Base-by-base conservation (phyloP, 2,329 filamentous ascomycete species). In the Sphaerulina musiva region DNA sequence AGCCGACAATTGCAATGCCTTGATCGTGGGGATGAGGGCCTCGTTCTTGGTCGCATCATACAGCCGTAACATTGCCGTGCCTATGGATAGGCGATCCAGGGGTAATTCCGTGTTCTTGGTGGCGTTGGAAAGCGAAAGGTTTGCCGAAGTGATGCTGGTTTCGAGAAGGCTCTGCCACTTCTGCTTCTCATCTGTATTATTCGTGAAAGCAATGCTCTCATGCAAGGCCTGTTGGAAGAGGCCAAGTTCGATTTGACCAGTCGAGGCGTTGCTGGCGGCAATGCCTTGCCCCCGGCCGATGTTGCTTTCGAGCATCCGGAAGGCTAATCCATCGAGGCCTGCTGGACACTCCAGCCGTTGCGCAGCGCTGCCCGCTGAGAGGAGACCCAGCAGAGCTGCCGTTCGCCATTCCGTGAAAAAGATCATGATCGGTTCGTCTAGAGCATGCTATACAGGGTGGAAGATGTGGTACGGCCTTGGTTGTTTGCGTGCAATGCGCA, bases 181-280 rank as follows among this genome's bases (percentile, higher is more conserved):
- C 10, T 43, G 46, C 12, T 38, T 52, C 39, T 48, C 56, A 17
- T 39, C 51, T 12, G 49, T 56, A 46, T 32, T 53, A 43, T 47
- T 62, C 53, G 41, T 62, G 49, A 41, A 46, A 1, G 48, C 46
- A 6, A 65, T 59, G 36, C 65, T 49, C 10, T 58, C 59, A 9
- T 58, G 51, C 4, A 71, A 59, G 12, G 67, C 62, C 46, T 70
- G 68, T 47, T 70, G 68, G n/a, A 67, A 65, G 26, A 71, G 59
- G 4, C 67, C 68, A 2, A 68, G 57, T 53, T 70, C 66, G 20
- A 71, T 62, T 45, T 61, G 42, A 34, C 60, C 57, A 9, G 62
- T 61, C 10, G 57, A 50, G 3, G 54, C 60, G 42, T 53, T 53
- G 31, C 52, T 60, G 36, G 54, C 53, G 17, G 53, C 42, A 17